Evolutionary conservation across 2,329 filamentous ascomycete genomes (phyloP).

Genomic region (Cylindrodendrum hubeiense): DNA sequence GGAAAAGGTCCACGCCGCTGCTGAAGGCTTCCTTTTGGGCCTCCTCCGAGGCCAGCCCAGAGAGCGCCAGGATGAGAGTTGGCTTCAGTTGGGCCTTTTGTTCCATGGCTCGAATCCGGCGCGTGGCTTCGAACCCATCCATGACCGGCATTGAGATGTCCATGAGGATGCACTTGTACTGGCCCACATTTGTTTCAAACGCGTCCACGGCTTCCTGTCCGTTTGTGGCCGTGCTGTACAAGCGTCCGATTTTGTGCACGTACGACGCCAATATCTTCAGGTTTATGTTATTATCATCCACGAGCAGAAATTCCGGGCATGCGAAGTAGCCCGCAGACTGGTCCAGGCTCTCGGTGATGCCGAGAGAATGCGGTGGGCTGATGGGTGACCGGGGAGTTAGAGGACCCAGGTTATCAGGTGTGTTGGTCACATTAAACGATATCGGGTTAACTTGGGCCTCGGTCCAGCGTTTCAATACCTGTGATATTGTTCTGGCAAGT

Average conservation of each 20-base stretch:
- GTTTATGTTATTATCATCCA: slow-evolving; percentile 58
- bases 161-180: slow-evolving; percentile 52
- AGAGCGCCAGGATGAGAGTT: slow-evolving; percentile 64
- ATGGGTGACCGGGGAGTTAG: neutral
- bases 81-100: slow-evolving; percentile 54
- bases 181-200: slow-evolving; percentile 37
- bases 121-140: slow-evolving; percentile 64
- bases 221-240: slow-evolving; percentile 48
- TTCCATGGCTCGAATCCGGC: slow-evolving; percentile 64
- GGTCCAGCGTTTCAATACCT: slow-evolving; percentile 45
- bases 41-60: slow-evolving; percentile 62
- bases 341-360: neutral
- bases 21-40: slow-evolving; percentile 66
- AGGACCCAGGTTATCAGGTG: neutral
- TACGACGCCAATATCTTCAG: slow-evolving; percentile 50
- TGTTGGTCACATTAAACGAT: slow-evolving; percentile 6
- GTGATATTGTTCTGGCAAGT: slow-evolving; percentile 48
- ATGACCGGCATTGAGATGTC: slow-evolving; percentile 71
- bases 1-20: slow-evolving; percentile 65
- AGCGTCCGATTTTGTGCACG: slow-evolving; percentile 49
- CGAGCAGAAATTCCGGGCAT: slow-evolving; percentile 48
- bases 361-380: neutral
- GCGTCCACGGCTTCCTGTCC: slow-evolving; percentile 50
- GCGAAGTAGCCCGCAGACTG: neutral
- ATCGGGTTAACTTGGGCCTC: neutral